Base-by-base conservation (phyloP, 805 yeast genomes). In the Teunomyces barrocoloradensis region DNA sequence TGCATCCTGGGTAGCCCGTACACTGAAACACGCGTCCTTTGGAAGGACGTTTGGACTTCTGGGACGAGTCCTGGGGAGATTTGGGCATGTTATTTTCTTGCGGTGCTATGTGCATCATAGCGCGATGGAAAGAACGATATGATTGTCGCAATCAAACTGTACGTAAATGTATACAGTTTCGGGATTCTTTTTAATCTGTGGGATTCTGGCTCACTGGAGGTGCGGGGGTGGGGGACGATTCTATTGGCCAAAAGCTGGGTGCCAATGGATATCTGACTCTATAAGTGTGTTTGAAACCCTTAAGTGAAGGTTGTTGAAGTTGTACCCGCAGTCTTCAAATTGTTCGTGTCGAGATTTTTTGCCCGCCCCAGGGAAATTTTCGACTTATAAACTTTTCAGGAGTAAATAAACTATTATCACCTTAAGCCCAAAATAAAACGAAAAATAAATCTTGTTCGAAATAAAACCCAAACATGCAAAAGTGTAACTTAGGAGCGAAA, bases 1-100 rank as follows among this genome's bases (percentile, higher is more conserved):
- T 74, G 66, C 97, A 90, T 54, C 85, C 90, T 17, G 89, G 89
- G 61, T 79, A 91, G 2, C 96, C 96, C 1, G 85, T 72, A 66
- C 97, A 90, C 60, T 83, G 90, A 67, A 90, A 90, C 18, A 87
- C 78, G 50, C 89, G 67, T 11, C 85, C 85, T 53, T 81, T 82
- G 11, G 72, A 56, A 6, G 63, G 54, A 30, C 73, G 52, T 53
- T 77, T 81, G 29, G 47, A 5, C 25, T 40, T 43, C 9, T 34
- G n/a, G 34, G 33, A 23, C 28, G 29, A 37, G 28, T 37, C 29
- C 25, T 42, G 27, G 28, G 47, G 47, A 5, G 43, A 38, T 23
- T 43, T 43, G 25, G 39, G 25, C 40, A n/a, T 20, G 29, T 12
- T 12, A 15, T 6, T 21, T n/a, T 37, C 40, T n/a, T 37, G 40